These are phyloP conservation scores for Urostyla sp. DNA, from an alignment of 73 alveolate species.

Conservation along the genomic window DNA sequence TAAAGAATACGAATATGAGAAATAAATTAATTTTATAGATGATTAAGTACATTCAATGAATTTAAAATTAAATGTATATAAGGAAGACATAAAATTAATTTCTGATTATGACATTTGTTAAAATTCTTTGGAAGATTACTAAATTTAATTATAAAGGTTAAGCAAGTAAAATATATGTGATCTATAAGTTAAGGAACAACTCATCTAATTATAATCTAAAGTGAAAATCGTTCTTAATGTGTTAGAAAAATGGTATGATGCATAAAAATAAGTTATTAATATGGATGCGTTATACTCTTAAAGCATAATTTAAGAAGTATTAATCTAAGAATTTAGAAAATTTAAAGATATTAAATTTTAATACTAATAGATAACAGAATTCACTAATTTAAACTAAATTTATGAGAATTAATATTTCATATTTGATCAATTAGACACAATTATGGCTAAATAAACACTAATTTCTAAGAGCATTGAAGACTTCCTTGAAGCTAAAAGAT, in stretches of 20 bases:
- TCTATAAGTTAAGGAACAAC: constrained; percentile 2
- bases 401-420: too few species aligned
- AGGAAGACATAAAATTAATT: constrained; percentile 8
- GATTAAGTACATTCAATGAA: not conserved
- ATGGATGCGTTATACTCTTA: constrained; percentile 19
- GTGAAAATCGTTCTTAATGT: constrained; percentile 3
- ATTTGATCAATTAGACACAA: constrained; percentile 5
- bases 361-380: too few species aligned
- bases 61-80: not conserved
- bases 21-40: not conserved
- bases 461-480: constrained; percentile 63
- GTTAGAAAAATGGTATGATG: constrained; percentile 22
- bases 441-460: constrained; percentile 6
- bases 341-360: constrained; percentile 11
- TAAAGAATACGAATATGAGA: constrained; percentile 21
- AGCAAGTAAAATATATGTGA: not conserved
- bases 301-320: not conserved
- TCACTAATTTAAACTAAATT: too few species aligned
- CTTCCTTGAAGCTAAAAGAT: constrained; percentile 65
- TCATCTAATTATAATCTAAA: not conserved
- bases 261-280: constrained; percentile 11
- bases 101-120: constrained; percentile 26
- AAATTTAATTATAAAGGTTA: not conserved
- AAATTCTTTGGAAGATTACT: constrained; percentile 20
- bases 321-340: not conserved